Base-by-base conservation (phyloP, 1,284 basidiomycete genomes). In the Rhodotorula sp. region DNA sequence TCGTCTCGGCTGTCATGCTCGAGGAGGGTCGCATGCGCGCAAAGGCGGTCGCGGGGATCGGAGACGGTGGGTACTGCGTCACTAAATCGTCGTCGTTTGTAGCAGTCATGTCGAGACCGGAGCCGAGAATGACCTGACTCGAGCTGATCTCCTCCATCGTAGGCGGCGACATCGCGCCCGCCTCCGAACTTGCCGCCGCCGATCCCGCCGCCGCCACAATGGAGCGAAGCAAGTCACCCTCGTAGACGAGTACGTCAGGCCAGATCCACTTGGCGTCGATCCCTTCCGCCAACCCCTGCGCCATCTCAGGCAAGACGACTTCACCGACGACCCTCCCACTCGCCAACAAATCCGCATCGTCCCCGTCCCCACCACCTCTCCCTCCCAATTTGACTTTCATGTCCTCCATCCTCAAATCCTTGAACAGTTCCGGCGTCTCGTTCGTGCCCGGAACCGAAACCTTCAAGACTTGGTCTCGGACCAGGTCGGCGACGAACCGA, bases 211-310 rank as follows among this genome's bases (percentile, higher is more conserved):
- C 37, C 10, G 37, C 10, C 10, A 26, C 53, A 17, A 26, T 15
- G 53, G 15, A 46, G n/a, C 37, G 48, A 37, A 68, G 73, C 24
- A 75, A 26, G 14, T 71, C 69, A n/a, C 77, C 77, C 37, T 77
- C 77, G 67, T 77, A 77, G 20, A 77, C 74, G 37, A 75, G 60
- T n/a, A 77, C 75, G 56, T 77, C 77, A 2, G 77, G 77, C 69
- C 68, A 72, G 33, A 77, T 77, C 17, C 53, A 53, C 29, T 62
- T 70, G 17, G 76, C 72, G 49, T 77, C 71, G 60, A 77, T 70
- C 20, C 64, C 64, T 4, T 60, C 46, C 14, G 68, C 71, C 33
- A 77, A 56, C 30, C 33, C 33, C 48, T 70, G 58, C 45, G 74
- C 69, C n/a, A 57, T 61, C 12, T 67, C 53, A 26, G 77, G 77